Base-by-base conservation (phyloP, 2,329 filamentous ascomycete species). In the Beauveria sp. region DNA sequence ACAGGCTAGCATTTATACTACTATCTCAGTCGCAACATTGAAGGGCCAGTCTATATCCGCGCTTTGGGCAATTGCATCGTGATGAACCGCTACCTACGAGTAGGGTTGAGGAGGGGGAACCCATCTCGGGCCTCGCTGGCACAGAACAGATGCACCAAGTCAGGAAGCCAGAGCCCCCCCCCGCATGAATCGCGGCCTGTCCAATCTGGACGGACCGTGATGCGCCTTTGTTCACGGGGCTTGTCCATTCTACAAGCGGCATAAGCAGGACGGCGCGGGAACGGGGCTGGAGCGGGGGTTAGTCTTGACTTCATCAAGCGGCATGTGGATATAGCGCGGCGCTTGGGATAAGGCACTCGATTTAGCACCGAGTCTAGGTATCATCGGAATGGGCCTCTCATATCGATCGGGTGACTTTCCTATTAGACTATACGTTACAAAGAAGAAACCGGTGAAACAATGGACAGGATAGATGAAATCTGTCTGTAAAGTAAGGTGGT, bases 101-200 rank as follows among this genome's bases (percentile, higher is more conserved):
- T 34, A 42, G 16, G 45, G 55, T 46, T 9, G 52, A 38, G 20
- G 42, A 20, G 16, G 22, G 10, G 38, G 10, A 18, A 26, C 10
- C 48, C 57, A 60, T 60, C 57, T 31, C 48, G 10, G 38, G 38
- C 48, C 34, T 60, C 57, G 38, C 34, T 49, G 57, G 57, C 57
- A 18, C 24, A 24, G 48, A 51, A 16, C 45, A 45, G 57, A 52
- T 52, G 57, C 48, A 52, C 57, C 34, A 60, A 51, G n/a, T 60
- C 24, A 52, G 14, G 57, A 52, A 16, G 48, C 48, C 24, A 60
- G 48, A 22, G 7, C 20, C n/a, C n/a, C n/a, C n/a, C n/a, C n/a
- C n/a, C n/a, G n/a, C 5, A n/a, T 14, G 34, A 38, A 38, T 7
- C 55, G 22, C 16, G 55, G 16, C 45, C 16, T 42, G 22, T 28